A percentile compares a stretch with the other conserved stretches of the same genome.
These are phyloP conservation scores for Vanilla planifolia DNA, from an alignment of 106 monocot genomes.

Conservation along the genomic window DNA sequence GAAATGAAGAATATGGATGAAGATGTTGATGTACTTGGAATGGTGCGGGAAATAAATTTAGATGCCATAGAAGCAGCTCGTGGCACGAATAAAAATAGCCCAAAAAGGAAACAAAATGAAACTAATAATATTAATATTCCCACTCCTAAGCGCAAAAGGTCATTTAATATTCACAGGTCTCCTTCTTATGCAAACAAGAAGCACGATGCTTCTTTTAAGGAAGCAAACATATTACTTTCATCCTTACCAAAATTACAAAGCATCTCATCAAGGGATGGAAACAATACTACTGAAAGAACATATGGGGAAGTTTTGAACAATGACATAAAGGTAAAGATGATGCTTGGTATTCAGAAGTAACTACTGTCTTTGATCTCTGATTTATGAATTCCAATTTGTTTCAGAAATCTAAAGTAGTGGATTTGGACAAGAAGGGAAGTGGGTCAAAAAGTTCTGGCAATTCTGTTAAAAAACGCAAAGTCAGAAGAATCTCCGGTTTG, in stretches of 20 bases:
- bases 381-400: slow-evolving; percentile 1
- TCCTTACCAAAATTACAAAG: slow-evolving; percentile 22
- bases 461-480: slow-evolving; percentile 53
- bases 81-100: slow-evolving; percentile 13
- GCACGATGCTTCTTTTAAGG: background rate
- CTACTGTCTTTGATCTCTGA: background rate
- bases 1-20: slow-evolving; percentile 30
- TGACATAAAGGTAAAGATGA: slow-evolving; percentile 31
- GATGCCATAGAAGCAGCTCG: slow-evolving; percentile 30
- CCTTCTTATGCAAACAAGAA: slow-evolving; percentile 20
- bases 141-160: slow-evolving; percentile 71
- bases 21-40: slow-evolving; percentile 76
- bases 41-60: slow-evolving; percentile 86
- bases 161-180: slow-evolving; percentile 28
- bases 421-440: slow-evolving; percentile 10
- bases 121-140: slow-evolving; percentile 2
- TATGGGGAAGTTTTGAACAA: slow-evolving; percentile 10
- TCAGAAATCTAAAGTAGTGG: slow-evolving; percentile 24
- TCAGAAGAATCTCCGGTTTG: slow-evolving; percentile 48
- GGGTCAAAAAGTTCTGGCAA: slow-evolving; percentile 17
- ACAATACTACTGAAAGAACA: slow-evolving; percentile 21
- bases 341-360: background rate
- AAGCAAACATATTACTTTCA: slow-evolving; percentile 30
- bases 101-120: slow-evolving; percentile 21
- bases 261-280: slow-evolving; percentile 17